A percentile compares a stretch with the other conserved stretches of the same genome.
These are phyloP conservation scores for Helianthus tuberosus DNA, from an alignment of 129 eudicot genomes.

Conservation along the genomic window DNA sequence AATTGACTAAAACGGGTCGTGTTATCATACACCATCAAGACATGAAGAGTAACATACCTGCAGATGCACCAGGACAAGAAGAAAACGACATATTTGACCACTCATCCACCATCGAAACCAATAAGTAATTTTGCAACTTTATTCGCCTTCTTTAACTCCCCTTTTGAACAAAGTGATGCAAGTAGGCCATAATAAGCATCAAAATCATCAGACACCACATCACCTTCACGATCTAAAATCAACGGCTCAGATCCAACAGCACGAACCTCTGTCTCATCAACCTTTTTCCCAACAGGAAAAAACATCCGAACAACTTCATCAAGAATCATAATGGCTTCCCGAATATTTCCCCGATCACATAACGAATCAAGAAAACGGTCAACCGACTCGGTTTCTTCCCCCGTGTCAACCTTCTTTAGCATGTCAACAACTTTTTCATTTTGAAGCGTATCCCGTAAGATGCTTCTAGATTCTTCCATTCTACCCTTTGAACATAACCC, in stretches of 20 bases:
- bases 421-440: constrained; percentile 47
- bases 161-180: constrained; percentile 56
- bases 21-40: too few species aligned
- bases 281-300: constrained; percentile 50
- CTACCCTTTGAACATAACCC: constrained; percentile 89
- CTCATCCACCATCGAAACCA: constrained; percentile 38
- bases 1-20: too few species aligned
- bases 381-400: constrained; percentile 52
- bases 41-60: constrained; percentile 12
- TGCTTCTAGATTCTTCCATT: constrained; percentile 89
- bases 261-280: constrained; percentile 12
- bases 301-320: constrained; percentile 57
- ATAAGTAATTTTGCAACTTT: constrained; percentile 49
- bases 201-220: constrained; percentile 38
- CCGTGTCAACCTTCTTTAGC: constrained; percentile 52
- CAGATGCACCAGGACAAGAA: constrained; percentile 13
- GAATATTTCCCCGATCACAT: constrained; percentile 76
- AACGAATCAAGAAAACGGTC: constrained; percentile 54
- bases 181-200: constrained; percentile 43
- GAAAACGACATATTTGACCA: constrained; percentile 9
- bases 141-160: constrained; percentile 59
- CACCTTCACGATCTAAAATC: constrained; percentile 31
- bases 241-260: constrained; percentile 26
- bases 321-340: constrained; percentile 62
- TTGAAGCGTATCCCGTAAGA: constrained; percentile 84